Evolutionary conservation across 768 basidiomycete species (phyloP).

Genomic region (Pleurotus sapidus): DNA sequence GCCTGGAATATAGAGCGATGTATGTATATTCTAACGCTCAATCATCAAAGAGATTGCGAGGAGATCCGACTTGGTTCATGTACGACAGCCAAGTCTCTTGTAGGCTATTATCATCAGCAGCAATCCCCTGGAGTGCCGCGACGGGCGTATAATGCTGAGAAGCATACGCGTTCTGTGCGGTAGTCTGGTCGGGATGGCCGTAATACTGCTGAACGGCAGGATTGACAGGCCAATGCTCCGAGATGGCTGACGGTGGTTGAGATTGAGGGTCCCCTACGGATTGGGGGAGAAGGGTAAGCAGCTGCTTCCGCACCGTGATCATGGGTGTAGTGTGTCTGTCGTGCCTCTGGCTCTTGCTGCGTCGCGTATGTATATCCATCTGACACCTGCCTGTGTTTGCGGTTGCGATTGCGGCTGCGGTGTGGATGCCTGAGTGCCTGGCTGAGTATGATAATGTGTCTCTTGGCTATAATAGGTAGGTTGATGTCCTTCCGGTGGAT

Average conservation of each 20-base stretch:
- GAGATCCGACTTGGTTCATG: conserved; percentile 50
- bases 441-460: no score
- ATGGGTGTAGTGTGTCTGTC: background rate
- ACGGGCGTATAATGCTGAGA: conserved; percentile 45
- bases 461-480: no score
- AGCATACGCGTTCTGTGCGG: conserved; percentile 16
- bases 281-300: background rate
- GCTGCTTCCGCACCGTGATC: background rate
- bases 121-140: conserved; percentile 41
- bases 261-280: background rate
- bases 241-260: background rate
- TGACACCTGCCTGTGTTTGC: no score
- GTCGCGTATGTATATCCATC: no score
- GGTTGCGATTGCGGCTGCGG: no score
- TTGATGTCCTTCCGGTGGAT: no score
- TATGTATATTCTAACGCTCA: conserved; percentile 13
- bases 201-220: background rate
- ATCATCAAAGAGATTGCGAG: conserved; percentile 38
- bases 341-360: no score
- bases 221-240: background rate
- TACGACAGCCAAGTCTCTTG: conserved; percentile 74
- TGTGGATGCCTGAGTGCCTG: no score
- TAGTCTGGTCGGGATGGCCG: background rate
- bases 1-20: no score
- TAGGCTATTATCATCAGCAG: conserved; percentile 51